These are phyloP conservation scores for Moesziomyces sp. DNA, from an alignment of 1,284 basidiomycete species.

Conservation along the genomic window DNA sequence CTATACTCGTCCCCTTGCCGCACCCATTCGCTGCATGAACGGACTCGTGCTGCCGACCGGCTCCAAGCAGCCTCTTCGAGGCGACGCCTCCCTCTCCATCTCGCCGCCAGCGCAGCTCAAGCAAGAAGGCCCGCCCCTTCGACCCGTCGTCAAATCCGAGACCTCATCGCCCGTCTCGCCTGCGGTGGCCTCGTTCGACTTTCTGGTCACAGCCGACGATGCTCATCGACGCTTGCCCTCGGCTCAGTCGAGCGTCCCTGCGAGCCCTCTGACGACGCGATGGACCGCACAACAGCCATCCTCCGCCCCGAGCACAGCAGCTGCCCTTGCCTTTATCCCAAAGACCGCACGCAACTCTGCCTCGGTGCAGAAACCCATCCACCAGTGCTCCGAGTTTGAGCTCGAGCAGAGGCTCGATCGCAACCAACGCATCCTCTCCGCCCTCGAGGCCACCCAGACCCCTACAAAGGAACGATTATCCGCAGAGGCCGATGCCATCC, in stretches of 20 bases:
- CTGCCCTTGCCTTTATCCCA: constrained; percentile 45
- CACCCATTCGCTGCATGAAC: constrained; percentile 35
- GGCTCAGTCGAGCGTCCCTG: constrained; percentile 4
- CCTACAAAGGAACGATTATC: constrained; percentile 32
- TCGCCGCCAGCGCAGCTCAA: constrained; percentile 26
- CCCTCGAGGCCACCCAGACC: constrained; percentile 16
- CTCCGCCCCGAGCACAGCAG: constrained; percentile 11
- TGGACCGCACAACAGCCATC: constrained; percentile 2
- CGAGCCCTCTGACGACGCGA: constrained; percentile 2
- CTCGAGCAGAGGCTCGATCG: constrained; percentile 51
- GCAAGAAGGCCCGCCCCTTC: constrained; percentile 6
- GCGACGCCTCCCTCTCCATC: constrained; percentile 25
- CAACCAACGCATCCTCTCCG: constrained; percentile 42
- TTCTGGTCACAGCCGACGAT: not conserved
- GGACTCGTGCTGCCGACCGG: constrained; percentile 44
- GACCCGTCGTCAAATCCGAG: constrained; percentile 29
- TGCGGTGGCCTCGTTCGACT: constrained; percentile 4
- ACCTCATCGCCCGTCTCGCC: constrained; percentile 1
- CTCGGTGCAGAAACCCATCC: constrained; percentile 38
- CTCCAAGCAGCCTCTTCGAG: constrained; percentile 40
- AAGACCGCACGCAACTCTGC: constrained; percentile 35
- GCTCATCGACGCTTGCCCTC: constrained; percentile 8
- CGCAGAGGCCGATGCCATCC: constrained; percentile 33
- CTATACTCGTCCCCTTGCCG: not conserved
- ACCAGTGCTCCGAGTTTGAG: constrained; percentile 44